Evolutionary conservation across 495 filamentous ascomycete genomes (phyloP).

Genomic region (Friedmanniomyces simplex): DNA sequence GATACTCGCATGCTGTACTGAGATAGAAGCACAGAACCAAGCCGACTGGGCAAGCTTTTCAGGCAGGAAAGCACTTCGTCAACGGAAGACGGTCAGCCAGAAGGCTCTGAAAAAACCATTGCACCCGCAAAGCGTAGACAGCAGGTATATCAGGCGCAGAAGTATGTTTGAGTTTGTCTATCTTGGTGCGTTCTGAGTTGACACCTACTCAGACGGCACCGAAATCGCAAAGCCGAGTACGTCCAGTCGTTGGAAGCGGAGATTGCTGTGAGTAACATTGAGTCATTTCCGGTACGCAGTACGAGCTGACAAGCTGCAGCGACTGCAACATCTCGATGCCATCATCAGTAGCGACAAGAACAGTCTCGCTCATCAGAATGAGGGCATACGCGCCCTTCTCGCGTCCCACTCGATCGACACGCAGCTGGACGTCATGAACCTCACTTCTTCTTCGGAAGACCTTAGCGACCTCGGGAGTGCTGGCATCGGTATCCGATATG

Average conservation of each 20-base stretch:
- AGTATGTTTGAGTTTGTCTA: background rate
- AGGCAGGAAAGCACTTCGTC: background rate
- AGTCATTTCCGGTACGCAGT: background rate
- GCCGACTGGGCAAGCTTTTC: background rate
- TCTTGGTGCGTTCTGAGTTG: background rate
- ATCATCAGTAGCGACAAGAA: constrained; percentile 14
- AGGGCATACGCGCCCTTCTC: constrained; percentile 12
- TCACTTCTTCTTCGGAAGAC: background rate
- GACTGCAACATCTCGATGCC: constrained; percentile 28
- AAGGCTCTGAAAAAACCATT: background rate
- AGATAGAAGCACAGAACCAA: background rate
- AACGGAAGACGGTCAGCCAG: background rate
- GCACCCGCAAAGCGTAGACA: constrained; percentile 8
- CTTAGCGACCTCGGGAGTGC: constrained; percentile 7
- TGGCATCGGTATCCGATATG: background rate
- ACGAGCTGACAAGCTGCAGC: background rate
- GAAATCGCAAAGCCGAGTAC: constrained; percentile 14
- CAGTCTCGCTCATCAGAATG: constrained; percentile 6
- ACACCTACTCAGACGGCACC: constrained; percentile 11
- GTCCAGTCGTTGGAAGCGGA: constrained; percentile 15
- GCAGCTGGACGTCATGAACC: background rate
- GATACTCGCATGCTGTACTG: background rate
- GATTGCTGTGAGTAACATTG: background rate
- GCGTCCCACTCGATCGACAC: constrained; percentile 1
- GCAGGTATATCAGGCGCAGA: constrained; percentile 19